Percentiles rank a stretch among this genome's conserved stretches.
Conservation (phyloP, 495 filamentous ascomycete genomes). For the Penicillium waksmanii region DNA sequence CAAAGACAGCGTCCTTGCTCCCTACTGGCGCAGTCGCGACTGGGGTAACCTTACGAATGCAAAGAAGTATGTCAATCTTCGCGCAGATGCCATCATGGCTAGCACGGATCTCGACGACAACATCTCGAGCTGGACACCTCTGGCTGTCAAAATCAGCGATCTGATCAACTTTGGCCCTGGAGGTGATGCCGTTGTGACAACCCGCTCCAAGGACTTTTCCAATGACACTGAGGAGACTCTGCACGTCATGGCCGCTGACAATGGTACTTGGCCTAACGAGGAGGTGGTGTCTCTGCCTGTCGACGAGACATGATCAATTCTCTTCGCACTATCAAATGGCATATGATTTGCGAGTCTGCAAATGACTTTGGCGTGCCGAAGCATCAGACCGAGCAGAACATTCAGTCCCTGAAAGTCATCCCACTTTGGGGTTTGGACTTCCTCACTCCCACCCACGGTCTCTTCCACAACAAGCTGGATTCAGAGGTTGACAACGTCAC, state of each 20-base stretch:
- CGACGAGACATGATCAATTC: constrained; percentile 70
- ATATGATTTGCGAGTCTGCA: constrained; percentile 67
- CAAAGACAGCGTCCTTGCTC: constrained; percentile 54
- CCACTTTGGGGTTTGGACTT: constrained; percentile 71
- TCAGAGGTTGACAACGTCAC: constrained; percentile 61
- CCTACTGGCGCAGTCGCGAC: constrained; percentile 63
- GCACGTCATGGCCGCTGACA: constrained; percentile 67
- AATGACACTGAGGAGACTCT: constrained; percentile 58
- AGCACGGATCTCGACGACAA: constrained; percentile 64
- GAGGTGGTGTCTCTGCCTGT: constrained; percentile 70
- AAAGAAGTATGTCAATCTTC: constrained; percentile 57
- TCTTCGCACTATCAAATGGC: constrained; percentile 63
- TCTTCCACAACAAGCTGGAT: constrained; percentile 65
- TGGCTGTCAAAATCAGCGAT: constrained; percentile 66
- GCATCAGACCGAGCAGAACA: constrained; percentile 67
- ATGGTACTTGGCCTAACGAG: constrained; percentile 68
- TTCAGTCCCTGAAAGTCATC: constrained; percentile 66
- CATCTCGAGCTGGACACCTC: constrained; percentile 60
- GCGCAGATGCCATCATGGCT: constrained; percentile 62
- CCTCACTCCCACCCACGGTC: constrained; percentile 62
- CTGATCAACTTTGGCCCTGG: constrained; percentile 67
- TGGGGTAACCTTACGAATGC: constrained; percentile 56
- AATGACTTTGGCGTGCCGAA: constrained; percentile 69
- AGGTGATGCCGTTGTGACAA: constrained; percentile 55
- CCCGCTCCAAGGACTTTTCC: constrained; percentile 45